phyloP scores from a whole-genome alignment of 441 rosid species.

The Populus hybrid region DNA sequence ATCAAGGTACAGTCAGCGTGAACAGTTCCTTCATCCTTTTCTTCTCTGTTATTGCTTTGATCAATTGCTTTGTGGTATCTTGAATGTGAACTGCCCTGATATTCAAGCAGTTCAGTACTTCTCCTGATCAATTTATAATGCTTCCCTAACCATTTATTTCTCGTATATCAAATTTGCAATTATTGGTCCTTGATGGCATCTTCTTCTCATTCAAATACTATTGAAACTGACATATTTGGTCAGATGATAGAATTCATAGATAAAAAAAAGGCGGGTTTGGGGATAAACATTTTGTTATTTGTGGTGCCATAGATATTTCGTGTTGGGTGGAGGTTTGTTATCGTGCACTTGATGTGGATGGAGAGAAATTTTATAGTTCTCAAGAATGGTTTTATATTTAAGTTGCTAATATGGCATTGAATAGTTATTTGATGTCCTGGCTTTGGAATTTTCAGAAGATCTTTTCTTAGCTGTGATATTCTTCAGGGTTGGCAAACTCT shows the following conservation, averaged over 20 bases:
- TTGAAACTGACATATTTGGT: not conserved
- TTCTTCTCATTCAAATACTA: not conserved
- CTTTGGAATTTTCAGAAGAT: not conserved
- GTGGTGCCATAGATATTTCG: not conserved
- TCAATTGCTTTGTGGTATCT: not conserved
- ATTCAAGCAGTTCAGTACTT: not conserved
- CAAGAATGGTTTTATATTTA: not conserved
- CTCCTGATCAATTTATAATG: not conserved
- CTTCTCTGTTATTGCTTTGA: not conserved
- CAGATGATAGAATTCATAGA: not conserved
- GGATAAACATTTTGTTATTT: not conserved
- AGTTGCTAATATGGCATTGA: not conserved
- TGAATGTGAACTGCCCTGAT: not conserved
- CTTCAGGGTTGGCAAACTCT: not conserved
- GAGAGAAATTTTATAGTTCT: not conserved
- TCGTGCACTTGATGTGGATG: not conserved
- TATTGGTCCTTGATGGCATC: not conserved
- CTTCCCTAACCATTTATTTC: not conserved
- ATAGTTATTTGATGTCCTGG: not conserved
- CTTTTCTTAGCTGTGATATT: not conserved
- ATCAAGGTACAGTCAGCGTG: constrained; percentile 38
- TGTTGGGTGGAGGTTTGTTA: not conserved
- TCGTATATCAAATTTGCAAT: not conserved
- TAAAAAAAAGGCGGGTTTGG: not conserved
- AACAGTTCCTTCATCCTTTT: not conserved